Base-by-base conservation (phyloP, 129 eudicot genomes). In the Arctium minus region DNA sequence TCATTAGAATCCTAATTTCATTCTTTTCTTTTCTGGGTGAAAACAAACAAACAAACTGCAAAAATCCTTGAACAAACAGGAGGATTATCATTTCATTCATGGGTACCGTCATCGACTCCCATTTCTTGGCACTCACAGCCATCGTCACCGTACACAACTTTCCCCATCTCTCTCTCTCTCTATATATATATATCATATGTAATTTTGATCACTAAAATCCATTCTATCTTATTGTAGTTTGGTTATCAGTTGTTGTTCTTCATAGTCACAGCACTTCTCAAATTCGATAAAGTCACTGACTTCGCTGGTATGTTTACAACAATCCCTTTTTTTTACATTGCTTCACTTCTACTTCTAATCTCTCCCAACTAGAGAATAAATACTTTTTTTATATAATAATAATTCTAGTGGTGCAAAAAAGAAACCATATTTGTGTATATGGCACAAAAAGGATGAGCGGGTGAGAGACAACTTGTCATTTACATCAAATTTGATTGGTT, bases 231-330 rank as follows among this genome's bases (percentile, higher is more conserved):
- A 62, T 42, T 91, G 80, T 85, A 96, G 99, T 87, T 89, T 74
- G 89, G 87, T 60, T 96, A 96, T 85, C 99, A 96, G 78, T 81
- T 96, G 12, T 2, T 78, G 73, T 96, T 96, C 95, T 96, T 96
- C 83, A 60, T 93, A 6, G 73, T 93, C 82, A 96, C 99, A 1
- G 97, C 98, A 0, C 93, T 92, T 83, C 87, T 96, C 62, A 93
- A 90, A 74, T 87, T 96, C 83, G 99, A 96, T 78, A 96, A 96
- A 86, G 91, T 96, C 48, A 96, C 99, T 2, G 99, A 96, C 75
- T 96, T 96, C 80, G 99, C 99, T 50, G 99, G 99, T 95, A 85
- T 56, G 73, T 10, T 71, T 22, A 10, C 8, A 12, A 8, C 27
- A 29, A n/a, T 37, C 9, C 17, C 67, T 15, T 80, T 78, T 11